Conservation (phyloP, 2,329 filamentous ascomycete genomes). For the Aulographum hederae region DNA sequence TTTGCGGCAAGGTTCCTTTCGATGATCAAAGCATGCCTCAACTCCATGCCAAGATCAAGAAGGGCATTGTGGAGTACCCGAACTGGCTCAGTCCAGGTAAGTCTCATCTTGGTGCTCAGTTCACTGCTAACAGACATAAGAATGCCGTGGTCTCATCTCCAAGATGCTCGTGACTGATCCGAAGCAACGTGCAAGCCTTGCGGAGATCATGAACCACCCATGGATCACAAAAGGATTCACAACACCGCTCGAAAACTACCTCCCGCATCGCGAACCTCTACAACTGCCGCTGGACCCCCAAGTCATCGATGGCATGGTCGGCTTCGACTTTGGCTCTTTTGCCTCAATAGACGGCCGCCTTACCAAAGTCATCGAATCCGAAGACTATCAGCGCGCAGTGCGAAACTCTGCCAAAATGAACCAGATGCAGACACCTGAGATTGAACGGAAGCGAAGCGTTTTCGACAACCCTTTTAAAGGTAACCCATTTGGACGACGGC, state of each 20-base stretch:
- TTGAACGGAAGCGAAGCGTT: conserved; percentile 71
- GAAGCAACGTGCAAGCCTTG: conserved; percentile 64
- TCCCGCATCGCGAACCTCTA: conserved; percentile 71
- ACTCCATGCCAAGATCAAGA: conserved; percentile 96
- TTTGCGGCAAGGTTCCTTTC: conserved; percentile 95
- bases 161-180: conserved; percentile 95
- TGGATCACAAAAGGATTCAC: conserved; percentile 93
- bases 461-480: no score
- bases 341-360: conserved; percentile 71
- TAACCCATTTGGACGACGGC: conserved; percentile 91
- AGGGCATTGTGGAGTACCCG: conserved; percentile 87
- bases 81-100: conserved; percentile 78
- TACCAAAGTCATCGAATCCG: conserved; percentile 72
- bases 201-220: conserved; percentile 84
- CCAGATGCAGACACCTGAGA: conserved; percentile 35
- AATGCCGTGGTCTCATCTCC: conserved; percentile 84
- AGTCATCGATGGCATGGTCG: conserved; percentile 85
- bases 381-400: conserved; percentile 83
- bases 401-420: conserved; percentile 49
- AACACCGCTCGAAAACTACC: conserved; percentile 70
- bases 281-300: conserved; percentile 65
- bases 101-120: conserved; percentile 13
- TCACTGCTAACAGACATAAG: conserved; percentile 25
- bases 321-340: conserved; percentile 86
- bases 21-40: conserved; percentile 99